Conservation (phyloP, 2,329 filamentous ascomycete species). For the Boeremia exigua region DNA sequence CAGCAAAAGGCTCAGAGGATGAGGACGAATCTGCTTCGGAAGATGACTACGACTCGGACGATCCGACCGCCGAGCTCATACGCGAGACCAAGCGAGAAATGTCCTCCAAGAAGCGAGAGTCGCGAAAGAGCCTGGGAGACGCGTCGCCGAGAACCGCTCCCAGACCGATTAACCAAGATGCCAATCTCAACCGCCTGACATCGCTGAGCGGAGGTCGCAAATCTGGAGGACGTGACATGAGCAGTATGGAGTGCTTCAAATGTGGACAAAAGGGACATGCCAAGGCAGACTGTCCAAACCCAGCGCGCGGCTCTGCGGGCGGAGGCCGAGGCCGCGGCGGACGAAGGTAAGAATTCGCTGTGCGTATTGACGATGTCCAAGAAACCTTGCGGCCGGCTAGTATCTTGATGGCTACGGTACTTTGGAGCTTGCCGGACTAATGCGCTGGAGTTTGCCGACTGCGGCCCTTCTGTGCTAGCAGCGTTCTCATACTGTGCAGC, state of each 20-base stretch:
- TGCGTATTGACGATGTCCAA: neutral
- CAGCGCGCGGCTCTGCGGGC: slow-evolving; percentile 33
- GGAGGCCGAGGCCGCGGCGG: slow-evolving; percentile 30
- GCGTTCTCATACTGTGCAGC: neutral
- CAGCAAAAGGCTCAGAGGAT: slow-evolving; percentile 32
- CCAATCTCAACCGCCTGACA: slow-evolving; percentile 64
- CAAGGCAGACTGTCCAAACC: slow-evolving; percentile 60
- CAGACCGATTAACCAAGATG: slow-evolving; percentile 69
- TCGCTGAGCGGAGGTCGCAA: slow-evolving; percentile 59
- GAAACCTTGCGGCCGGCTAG: neutral
- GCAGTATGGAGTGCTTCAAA: slow-evolving; percentile 61
- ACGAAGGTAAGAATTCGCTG: slow-evolving; percentile 22
- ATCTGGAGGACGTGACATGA: slow-evolving; percentile 30
- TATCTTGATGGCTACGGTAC: neutral
- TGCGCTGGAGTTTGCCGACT: neutral
- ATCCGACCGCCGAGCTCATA: slow-evolving; percentile 53
- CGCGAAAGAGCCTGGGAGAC: slow-evolving; percentile 53
- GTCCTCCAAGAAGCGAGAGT: slow-evolving; percentile 50
- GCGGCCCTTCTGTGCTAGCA: neutral
- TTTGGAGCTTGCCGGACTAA: neutral
- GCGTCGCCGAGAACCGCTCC: slow-evolving; percentile 60
- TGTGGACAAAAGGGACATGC: slow-evolving; percentile 70
- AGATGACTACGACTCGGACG: slow-evolving; percentile 52
- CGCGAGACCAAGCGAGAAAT: slow-evolving; percentile 55
- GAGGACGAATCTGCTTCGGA: slow-evolving; percentile 40